Evolutionary conservation across 768 basidiomycete genomes (phyloP), one percentile per base, ranked within the genome.

Genomic region (Leccinum broughii): DNA sequence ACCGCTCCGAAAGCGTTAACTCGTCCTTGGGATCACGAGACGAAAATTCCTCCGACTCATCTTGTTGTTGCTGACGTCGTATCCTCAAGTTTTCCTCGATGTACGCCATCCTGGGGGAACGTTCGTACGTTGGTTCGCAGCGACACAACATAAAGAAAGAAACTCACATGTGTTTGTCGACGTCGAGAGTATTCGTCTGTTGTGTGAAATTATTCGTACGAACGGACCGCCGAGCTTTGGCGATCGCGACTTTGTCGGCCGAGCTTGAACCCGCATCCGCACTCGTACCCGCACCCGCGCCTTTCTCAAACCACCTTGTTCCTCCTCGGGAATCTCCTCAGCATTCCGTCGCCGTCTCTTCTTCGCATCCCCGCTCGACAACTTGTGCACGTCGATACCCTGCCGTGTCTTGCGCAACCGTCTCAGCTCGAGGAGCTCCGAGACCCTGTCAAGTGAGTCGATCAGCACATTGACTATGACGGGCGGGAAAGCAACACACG

Each of bases 81-180:
- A 92, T 82, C 71, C 83, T 88, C 62, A 99, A 79, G 72, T 97
- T 98, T 69, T 92, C 87, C 68, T 98, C 97, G 54, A 99, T 98
- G 70, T 96, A 98, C 2, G 90, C 93, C 91, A 98, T 94, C 96
- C 95, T 46, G 44, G 6, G 24, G 24, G 24, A 24, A 24, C 24
- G 24, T 24, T 24, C 24, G 24, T 24, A 24, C 24, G 24, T 24
- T 24, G 24, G 24, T 24, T 2, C 24, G 2, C 24, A 24, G 24
- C 2, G 24, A 24, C 24, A 24, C 24, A 24, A 24, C 24, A 24
- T 24, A 24, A 24, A 24, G 24, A 24, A 24, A 24, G 2, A 24
- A 24, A 24, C 92, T 54, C 59, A 95, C 96, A 98, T 98, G 69
- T 98, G 97, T 70, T 98, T 98, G 77, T 99, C 96, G 26, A 97